Percentiles rank a stretch among this genome's conserved stretches.
Evolutionary conservation across 805 yeast genomes (phyloP).

Genomic region (Metschnikowia arizonensis): DNA sequence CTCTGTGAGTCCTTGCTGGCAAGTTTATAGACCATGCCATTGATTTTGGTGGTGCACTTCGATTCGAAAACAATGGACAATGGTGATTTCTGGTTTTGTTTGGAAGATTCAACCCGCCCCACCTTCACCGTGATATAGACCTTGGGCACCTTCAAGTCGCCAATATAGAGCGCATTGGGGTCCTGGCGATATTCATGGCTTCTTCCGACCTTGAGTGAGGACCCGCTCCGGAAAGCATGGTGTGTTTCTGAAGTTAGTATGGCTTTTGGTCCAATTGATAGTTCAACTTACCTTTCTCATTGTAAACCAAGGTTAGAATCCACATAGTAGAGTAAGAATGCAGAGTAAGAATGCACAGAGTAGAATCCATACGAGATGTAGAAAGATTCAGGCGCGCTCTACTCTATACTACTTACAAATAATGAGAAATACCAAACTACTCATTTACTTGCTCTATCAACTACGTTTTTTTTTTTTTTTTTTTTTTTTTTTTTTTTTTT

Average conservation of each 20-base stretch:
- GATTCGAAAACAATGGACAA: conserved; percentile 25
- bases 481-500: too few species aligned
- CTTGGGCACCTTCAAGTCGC: conserved; percentile 30
- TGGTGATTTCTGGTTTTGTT: conserved; percentile 13
- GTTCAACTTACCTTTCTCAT: conserved; percentile 18
- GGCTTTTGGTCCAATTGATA: conserved; percentile 9
- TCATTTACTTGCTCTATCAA: background rate
- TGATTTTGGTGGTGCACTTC: conserved; percentile 28
- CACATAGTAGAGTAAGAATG: conserved; percentile 13
- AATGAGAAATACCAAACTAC: too few species aligned
- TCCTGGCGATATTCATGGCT: conserved; percentile 22
- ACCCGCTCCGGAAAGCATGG: conserved; percentile 12
- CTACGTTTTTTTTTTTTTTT: too few species aligned
- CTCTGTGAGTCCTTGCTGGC: conserved; percentile 13
- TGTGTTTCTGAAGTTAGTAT: conserved; percentile 19
- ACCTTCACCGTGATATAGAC: conserved; percentile 24
- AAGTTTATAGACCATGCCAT: conserved; percentile 23
- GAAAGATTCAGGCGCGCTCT: background rate
- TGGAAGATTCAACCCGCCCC: conserved; percentile 1
- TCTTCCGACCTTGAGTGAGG: conserved; percentile 24
- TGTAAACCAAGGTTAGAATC: conserved; percentile 13
- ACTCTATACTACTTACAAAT: background rate
- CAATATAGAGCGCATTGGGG: conserved; percentile 23
- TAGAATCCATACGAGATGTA: background rate
- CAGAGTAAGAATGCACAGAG: too few species aligned